Conservation (phyloP, 2,329 filamentous ascomycete genomes). For the Niveomyces coronatus region DNA sequence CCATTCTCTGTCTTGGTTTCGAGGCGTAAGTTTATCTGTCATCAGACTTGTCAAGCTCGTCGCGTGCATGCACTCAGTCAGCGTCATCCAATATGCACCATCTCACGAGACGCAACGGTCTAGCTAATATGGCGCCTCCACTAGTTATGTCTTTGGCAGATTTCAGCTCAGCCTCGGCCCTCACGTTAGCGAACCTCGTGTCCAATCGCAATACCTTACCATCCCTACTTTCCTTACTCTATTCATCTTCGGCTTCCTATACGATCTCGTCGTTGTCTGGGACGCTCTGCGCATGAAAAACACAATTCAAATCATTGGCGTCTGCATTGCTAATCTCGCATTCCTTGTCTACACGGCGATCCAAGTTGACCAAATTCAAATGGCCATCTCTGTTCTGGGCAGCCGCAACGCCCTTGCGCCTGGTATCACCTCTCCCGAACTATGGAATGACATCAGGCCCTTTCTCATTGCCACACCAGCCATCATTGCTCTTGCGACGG, state of each 20-base stretch:
- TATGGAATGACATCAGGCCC: conserved; percentile 63
- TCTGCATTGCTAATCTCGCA: conserved; percentile 86
- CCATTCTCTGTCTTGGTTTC: conserved; percentile 67
- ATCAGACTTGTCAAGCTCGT: neutral
- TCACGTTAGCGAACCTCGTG: conserved; percentile 27
- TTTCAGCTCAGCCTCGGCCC: conserved; percentile 57
- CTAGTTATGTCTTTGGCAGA: conserved; percentile 77
- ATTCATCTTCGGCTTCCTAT: conserved; percentile 95
- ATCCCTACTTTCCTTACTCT: conserved; percentile 94
- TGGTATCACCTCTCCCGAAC: conserved; percentile 23
- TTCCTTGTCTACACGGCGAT: conserved; percentile 88
- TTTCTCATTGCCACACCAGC: conserved; percentile 78
- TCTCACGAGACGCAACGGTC: neutral
- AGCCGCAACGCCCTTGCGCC: conserved; percentile 32
- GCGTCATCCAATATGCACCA: too few relatives aligned
- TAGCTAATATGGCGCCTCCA: conserved; percentile 12
- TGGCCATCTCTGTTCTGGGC: conserved; percentile 52
- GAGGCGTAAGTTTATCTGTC: conserved; percentile 58
- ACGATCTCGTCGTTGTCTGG: conserved; percentile 81
- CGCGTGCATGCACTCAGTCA: too few relatives aligned
- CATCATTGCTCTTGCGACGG: conserved; percentile 66
- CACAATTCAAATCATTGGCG: conserved; percentile 94
- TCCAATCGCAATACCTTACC: conserved; percentile 49
- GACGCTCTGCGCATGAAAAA: conserved; percentile 92
- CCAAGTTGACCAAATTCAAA: conserved; percentile 80